Evolutionary conservation across 2,329 filamentous ascomycete species (phyloP).

Genomic region (Alternaria brassicicola): DNA sequence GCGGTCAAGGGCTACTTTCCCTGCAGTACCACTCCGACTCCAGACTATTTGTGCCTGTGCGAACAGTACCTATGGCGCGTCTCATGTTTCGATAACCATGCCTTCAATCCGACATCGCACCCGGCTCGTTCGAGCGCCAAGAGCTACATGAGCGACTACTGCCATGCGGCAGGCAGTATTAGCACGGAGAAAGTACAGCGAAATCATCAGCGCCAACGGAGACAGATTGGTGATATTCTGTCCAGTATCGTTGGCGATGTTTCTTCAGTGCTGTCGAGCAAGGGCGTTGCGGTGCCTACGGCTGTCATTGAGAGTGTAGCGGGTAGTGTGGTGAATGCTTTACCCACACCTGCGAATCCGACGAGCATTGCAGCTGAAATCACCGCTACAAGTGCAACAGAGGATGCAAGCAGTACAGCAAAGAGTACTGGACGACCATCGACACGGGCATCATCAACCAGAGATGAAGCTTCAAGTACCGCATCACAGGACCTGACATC

Average conservation of each 20-base stretch:
- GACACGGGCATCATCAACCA: neutral
- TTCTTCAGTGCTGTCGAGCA: slow-evolving; percentile 12
- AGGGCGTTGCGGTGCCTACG: slow-evolving; percentile 6
- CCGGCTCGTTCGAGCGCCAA: slow-evolving; percentile 1
- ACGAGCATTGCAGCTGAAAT: slow-evolving; percentile 2
- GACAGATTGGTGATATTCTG: slow-evolving; percentile 16
- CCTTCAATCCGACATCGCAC: slow-evolving; percentile 1
- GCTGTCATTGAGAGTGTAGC: slow-evolving; percentile 3
- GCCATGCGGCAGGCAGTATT: slow-evolving; percentile 16
- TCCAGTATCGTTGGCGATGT: slow-evolving; percentile 18
- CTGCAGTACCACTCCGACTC: neutral
- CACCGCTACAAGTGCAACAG: neutral
- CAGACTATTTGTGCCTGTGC: slow-evolving; percentile 16
- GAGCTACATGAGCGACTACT: neutral
- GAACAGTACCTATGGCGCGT: slow-evolving; percentile 22
- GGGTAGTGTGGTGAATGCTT: slow-evolving; percentile 1
- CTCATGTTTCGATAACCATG: slow-evolving; percentile 20
- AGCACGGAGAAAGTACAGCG: slow-evolving; percentile 2
- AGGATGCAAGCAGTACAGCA: neutral
- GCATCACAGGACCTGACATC: neutral
- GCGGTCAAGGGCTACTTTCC: slow-evolving; percentile 14
- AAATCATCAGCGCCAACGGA: slow-evolving; percentile 6
- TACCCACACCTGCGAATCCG: slow-evolving; percentile 1
- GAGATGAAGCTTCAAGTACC: neutral
- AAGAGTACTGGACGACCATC: neutral